Evolutionary conservation across 345 rosid species (phyloP).

Genomic region (Orychophragmus violaceus): DNA sequence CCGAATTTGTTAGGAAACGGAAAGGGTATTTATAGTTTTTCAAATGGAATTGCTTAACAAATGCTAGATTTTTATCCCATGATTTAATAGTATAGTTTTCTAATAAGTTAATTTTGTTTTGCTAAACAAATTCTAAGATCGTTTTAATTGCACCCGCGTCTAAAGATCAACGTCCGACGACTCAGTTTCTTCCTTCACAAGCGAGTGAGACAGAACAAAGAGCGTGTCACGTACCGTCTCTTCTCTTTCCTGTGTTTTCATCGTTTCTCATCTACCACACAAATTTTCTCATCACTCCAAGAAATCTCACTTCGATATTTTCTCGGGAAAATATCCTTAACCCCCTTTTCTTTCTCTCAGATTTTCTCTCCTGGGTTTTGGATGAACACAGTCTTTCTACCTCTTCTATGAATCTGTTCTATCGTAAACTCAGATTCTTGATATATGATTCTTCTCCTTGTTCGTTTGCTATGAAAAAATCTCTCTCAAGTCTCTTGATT

Average conservation of each 20-base stretch:
- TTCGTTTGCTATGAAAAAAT: background rate
- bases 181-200: conserved; percentile 29
- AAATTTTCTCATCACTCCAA: background rate
- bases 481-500: conserved; percentile 12
- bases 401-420: background rate
- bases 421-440: background rate
- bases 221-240: conserved; percentile 1
- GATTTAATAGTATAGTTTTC: background rate
- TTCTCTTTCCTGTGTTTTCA: conserved; percentile 19
- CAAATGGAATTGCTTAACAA: background rate
- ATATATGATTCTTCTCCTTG: conserved; percentile 14
- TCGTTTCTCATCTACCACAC: conserved; percentile 33
- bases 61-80: background rate
- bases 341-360: background rate
- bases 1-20: no score
- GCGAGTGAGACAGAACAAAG: conserved; percentile 18
- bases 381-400: conserved; percentile 14
- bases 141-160: conserved; percentile 33
- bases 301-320: background rate
- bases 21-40: background rate
- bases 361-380: conserved; percentile 3
- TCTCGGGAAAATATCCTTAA: no score
- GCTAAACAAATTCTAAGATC: background rate
- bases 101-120: background rate
- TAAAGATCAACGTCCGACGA: conserved; percentile 33